Base-by-base conservation (phyloP, 202 grass and related monocot genomes). In the Schoenoplectus triqueter region DNA sequence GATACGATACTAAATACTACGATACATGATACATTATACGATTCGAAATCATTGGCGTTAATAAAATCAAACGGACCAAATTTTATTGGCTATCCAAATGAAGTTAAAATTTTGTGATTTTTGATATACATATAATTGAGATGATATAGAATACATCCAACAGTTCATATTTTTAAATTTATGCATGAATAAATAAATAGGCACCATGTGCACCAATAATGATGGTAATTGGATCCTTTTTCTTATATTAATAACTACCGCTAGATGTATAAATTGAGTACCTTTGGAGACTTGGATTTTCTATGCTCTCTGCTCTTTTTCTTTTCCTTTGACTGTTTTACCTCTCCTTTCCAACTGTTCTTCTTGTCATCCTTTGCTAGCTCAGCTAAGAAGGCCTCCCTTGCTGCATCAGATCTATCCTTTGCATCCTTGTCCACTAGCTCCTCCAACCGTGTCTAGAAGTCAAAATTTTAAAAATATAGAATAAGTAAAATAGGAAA, bases 371-470 rank as follows among this genome's bases (percentile, higher is more conserved):
- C 93, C 64, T 92, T 85, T 82, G 88, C 96, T 86, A 99, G 91
- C 88, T 99, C 96, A 80, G 96, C 93, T 13, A 99, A 70, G 80
- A 99, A 95, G 64, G 96, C 96, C 84, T 99, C 93, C 85, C 90
- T 90, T 77, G 91, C 93, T 88, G 96, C 93, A 90, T 96, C 93
- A 87, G 96, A 96, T 87, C 87, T 95, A 86, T 92, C 96, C 88
- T n/a, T 91, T 46, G 93, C 96, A 89, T 99, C 93, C 90, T 92
- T 94, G 80, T 99, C 93, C 69, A 91, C 87, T 14, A 94, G 84
- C 64, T 91, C 89, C 86, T 96, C 96, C 93, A 99, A 88, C 73
- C 61, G 86, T 70, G 69, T 84, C 96, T 99, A 85, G 7, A 79
- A 42, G 39, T 42, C 54, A 79, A 79, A 79, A 60, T 10, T 45